phyloP scores from a whole-genome alignment of 1,284 basidiomycete genomes.

The Inonotus hispidus region DNA sequence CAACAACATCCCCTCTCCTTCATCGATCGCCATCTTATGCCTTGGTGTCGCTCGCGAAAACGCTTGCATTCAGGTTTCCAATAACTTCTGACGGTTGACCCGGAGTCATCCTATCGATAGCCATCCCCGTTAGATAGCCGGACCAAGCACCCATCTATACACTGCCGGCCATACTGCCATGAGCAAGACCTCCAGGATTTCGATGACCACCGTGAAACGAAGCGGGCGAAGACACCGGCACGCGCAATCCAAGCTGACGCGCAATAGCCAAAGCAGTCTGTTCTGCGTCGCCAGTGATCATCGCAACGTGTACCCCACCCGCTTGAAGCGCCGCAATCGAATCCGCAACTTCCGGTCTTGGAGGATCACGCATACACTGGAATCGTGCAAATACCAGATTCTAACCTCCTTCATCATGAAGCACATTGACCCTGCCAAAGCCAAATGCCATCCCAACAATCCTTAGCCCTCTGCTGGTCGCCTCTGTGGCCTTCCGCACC shows the following conservation, averaged over 20 bases:
- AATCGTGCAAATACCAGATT: constrained; percentile 88
- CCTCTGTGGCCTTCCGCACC: constrained; percentile 59
- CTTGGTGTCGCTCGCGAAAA: constrained; percentile 94
- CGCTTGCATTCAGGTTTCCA: constrained; percentile 72
- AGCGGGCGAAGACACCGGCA: constrained; percentile 24
- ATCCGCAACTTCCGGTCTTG: constrained; percentile 87
- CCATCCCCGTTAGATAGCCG: constrained; percentile 74
- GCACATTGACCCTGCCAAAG: constrained; percentile 48
- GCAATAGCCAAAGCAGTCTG: constrained; percentile 90
- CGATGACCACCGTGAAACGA: no score
- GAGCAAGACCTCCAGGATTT: no score
- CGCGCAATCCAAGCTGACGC: constrained; percentile 77
- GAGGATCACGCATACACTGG: constrained; percentile 94
- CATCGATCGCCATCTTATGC: constrained; percentile 97
- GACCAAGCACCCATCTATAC: constrained; percentile 22
- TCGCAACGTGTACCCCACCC: constrained; percentile 91
- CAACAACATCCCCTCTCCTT: constrained; percentile 84
- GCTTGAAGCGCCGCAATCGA: constrained; percentile 76
- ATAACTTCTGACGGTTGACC: constrained; percentile 81
- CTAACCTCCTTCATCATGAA: constrained; percentile 25
- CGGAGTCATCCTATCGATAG: constrained; percentile 81
- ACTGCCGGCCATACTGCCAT: constrained; percentile 18
- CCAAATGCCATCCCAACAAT: constrained; percentile 92
- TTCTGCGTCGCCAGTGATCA: constrained; percentile 97
- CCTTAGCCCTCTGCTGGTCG: constrained; percentile 75